These are phyloP conservation scores for Berberis thunbergii DNA, from an alignment of 164 flowering plant genomes.

Conservation along the genomic window DNA sequence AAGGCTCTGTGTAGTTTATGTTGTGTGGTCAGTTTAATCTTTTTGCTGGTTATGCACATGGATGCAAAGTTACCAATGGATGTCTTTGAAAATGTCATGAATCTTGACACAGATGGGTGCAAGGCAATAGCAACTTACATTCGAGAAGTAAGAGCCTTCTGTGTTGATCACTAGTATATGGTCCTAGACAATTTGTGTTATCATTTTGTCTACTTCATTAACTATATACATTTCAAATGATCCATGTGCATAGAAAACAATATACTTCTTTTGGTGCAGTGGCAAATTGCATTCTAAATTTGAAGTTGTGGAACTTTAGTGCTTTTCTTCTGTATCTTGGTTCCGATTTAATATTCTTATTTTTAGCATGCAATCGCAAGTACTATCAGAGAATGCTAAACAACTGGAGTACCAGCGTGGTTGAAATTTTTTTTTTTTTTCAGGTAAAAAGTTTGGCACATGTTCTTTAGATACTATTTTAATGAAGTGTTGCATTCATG, in stretches of 20 bases:
- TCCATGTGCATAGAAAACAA: background rate
- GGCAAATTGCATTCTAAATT: background rate
- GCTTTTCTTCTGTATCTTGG: background rate
- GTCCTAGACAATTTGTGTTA: no score
- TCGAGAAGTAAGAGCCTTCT: constrained; percentile 47
- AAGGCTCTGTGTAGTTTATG: no score
- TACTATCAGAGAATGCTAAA: constrained; percentile 66
- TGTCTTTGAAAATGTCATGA: constrained; percentile 77
- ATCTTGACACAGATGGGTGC: constrained; percentile 88
- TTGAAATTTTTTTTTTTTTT: no score
- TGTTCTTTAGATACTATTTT: no score
- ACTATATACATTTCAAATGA: background rate
- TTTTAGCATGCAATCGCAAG: constrained; percentile 21
- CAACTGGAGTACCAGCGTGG: constrained; percentile 65
- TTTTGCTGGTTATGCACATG: constrained; percentile 37
- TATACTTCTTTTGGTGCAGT: background rate
- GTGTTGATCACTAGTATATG: background rate
- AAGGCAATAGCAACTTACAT: constrained; percentile 78
- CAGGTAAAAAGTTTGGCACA: no score
- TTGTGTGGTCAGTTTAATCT: no score
- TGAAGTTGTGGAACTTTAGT: background rate
- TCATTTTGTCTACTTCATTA: background rate
- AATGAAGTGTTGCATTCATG: no score
- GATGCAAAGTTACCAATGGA: constrained; percentile 80
- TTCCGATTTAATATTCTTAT: background rate